Conservation (phyloP, 768 basidiomycete species). For the Boletus rubroflammeus region DNA sequence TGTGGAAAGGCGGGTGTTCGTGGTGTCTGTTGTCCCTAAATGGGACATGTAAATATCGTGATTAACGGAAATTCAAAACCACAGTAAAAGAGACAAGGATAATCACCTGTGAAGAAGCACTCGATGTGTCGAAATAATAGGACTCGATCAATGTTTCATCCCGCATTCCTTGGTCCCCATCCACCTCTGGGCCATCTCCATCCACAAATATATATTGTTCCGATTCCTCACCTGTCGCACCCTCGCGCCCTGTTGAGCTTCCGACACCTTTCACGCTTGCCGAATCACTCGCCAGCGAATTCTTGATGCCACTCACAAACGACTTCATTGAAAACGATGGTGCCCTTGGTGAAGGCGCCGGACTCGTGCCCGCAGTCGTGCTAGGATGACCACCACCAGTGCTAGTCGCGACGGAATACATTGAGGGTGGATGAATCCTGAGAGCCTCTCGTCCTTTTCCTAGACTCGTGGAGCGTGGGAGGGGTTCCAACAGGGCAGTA, state of each 20-base stretch:
- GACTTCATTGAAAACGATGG: slow-evolving; percentile 24
- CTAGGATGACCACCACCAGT: neutral
- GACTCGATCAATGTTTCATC: slow-evolving; percentile 23
- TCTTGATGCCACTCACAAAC: slow-evolving; percentile 20
- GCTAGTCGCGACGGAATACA: slow-evolving; percentile 6
- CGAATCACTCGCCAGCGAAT: slow-evolving; percentile 16
- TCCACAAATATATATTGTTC: slow-evolving; percentile 29
- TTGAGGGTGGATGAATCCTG: slow-evolving; percentile 11
- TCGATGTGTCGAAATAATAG: slow-evolving; percentile 20
- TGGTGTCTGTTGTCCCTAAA: slow-evolving; percentile 17
- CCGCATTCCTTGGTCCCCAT: slow-evolving; percentile 5
- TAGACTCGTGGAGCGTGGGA: slow-evolving; percentile 26
- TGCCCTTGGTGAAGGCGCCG: slow-evolving; percentile 13
- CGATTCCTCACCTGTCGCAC: slow-evolving; percentile 9
- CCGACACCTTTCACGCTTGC: slow-evolving; percentile 2
- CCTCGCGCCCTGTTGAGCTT: neutral
- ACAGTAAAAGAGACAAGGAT: neutral
- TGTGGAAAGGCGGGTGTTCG: slow-evolving; percentile 19
- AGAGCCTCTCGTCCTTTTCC: slow-evolving; percentile 5
- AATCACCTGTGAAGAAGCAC: slow-evolving; percentile 24
- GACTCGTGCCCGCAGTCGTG: neutral
- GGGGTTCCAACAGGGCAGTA: slow-evolving; percentile 17
- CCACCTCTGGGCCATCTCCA: slow-evolving; percentile 10
- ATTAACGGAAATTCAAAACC: neutral
- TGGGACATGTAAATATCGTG: neutral